Conservation (phyloP, 2,329 filamentous ascomycete species). For the Fonsecaea nubica region DNA sequence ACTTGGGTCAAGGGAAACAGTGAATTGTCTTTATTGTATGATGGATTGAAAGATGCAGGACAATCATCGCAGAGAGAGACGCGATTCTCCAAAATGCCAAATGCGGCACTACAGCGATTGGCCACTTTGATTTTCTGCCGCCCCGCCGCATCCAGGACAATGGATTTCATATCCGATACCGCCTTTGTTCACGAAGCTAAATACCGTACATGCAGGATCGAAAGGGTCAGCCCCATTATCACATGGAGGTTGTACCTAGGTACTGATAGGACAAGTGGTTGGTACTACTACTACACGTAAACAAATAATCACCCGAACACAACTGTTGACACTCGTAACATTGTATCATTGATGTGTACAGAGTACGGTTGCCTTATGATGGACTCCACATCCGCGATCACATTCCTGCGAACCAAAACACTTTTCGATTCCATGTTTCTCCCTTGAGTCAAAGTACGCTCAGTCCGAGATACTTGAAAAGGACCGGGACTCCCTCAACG, state of each 20-base stretch:
- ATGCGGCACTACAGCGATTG: conserved; percentile 15
- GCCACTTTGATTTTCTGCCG: background rate
- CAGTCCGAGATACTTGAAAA: conserved; percentile 64
- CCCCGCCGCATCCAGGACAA: background rate
- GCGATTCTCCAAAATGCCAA: conserved; percentile 14
- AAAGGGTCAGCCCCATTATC: background rate
- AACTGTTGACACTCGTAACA: background rate
- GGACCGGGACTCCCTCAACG: conserved; percentile 73
- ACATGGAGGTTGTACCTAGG: background rate
- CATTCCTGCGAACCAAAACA: background rate
- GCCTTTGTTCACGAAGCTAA: conserved; percentile 4
- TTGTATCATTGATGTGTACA: background rate
- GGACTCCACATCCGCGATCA: background rate
- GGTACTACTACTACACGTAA: background rate
- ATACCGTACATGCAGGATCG: no score
- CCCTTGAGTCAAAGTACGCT: conserved; percentile 22
- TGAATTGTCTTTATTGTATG: background rate
- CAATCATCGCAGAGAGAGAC: conserved; percentile 9
- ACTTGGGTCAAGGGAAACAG: conserved; percentile 1
- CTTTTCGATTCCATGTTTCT: background rate
- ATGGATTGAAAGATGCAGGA: conserved; percentile 11
- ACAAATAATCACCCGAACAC: background rate
- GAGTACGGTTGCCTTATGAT: background rate
- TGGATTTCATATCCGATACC: conserved; percentile 20
- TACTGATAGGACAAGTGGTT: background rate